phyloP scores from a whole-genome alignment of 306 rosid genomes.

The Ormosia semicastrata region DNA sequence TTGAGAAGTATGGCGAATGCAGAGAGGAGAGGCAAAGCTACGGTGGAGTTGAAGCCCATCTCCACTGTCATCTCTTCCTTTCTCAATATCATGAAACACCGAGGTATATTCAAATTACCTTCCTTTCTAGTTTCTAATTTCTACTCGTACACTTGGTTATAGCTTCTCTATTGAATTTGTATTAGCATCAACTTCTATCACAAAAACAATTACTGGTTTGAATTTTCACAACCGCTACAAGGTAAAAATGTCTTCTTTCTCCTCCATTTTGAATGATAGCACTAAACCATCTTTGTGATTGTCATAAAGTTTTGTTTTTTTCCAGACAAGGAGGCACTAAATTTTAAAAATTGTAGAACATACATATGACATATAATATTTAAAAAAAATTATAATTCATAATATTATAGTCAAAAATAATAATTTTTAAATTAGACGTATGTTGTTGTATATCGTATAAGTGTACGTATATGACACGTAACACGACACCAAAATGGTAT shows the following conservation, averaged over 20 bases:
- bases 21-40: slow-evolving; percentile 69
- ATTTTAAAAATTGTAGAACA: too few relatives aligned
- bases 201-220: neutral
- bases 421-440: too few relatives aligned
- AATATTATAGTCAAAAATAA: too few relatives aligned
- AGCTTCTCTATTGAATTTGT: neutral
- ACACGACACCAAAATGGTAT: too few relatives aligned
- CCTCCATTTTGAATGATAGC: neutral
- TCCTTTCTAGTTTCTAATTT: too few relatives aligned
- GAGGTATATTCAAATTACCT: slow-evolving; percentile 40
- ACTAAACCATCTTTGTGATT: neutral
- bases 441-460: too few relatives aligned
- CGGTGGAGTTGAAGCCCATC: slow-evolving; percentile 70
- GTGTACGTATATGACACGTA: too few relatives aligned
- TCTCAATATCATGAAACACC: slow-evolving; percentile 79
- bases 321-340: too few relatives aligned
- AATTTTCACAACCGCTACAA: neutral
- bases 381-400: too few relatives aligned
- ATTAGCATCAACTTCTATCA: neutral
- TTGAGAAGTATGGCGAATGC: slow-evolving; percentile 80
- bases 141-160: neutral
- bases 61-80: slow-evolving; percentile 79
- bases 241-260: neutral
- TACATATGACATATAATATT: too few relatives aligned
- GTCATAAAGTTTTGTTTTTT: neutral